phyloP scores from a whole-genome alignment of 306 rosid species.

The Astragalus glycyphyllos region DNA sequence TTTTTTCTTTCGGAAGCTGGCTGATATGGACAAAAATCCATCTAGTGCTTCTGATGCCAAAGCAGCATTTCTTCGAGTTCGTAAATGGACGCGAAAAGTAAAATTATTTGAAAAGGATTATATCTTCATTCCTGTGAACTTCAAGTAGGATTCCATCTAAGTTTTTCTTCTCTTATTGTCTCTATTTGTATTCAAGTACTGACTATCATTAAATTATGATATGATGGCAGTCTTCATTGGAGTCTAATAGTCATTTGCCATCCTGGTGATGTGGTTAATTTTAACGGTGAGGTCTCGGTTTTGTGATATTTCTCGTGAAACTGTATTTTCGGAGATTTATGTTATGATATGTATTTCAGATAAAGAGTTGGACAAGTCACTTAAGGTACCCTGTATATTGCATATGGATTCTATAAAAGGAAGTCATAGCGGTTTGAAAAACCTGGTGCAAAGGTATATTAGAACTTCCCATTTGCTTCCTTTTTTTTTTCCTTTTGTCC shows the following conservation, averaged over 20 bases:
- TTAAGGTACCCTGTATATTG: constrained; percentile 81
- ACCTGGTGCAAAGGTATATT: constrained; percentile 85
- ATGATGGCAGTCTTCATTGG: constrained; percentile 86
- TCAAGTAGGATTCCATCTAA: constrained; percentile 64
- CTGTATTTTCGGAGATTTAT: constrained; percentile 35
- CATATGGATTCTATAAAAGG: constrained; percentile 99
- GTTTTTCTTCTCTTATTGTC: constrained; percentile 36
- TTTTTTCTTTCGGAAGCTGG: constrained; percentile 95
- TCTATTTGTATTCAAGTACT: constrained; percentile 45
- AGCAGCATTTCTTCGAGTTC: constrained; percentile 94
- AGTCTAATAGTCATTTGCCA: constrained; percentile 91
- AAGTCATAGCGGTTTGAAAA: constrained; percentile 85
- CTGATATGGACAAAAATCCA: constrained; percentile 97
- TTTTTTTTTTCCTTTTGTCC: not conserved
- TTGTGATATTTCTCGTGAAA: constrained; percentile 26
- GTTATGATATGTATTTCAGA: constrained; percentile 55
- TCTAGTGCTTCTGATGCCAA: constrained; percentile 85
- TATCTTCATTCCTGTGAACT: constrained; percentile 93
- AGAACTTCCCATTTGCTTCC: constrained; percentile 15
- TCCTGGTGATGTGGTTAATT: constrained; percentile 80
- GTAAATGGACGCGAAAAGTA: constrained; percentile 97
- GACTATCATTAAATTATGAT: constrained; percentile 37
- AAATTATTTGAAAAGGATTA: constrained; percentile 86
- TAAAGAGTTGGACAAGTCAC: constrained; percentile 55
- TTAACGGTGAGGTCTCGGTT: constrained; percentile 60